A percentile compares a stretch with the other conserved stretches of the same genome.
phyloP scores from a whole-genome alignment of 2,329 filamentous ascomycete species.

The Ophiostoma perfectum region DNA sequence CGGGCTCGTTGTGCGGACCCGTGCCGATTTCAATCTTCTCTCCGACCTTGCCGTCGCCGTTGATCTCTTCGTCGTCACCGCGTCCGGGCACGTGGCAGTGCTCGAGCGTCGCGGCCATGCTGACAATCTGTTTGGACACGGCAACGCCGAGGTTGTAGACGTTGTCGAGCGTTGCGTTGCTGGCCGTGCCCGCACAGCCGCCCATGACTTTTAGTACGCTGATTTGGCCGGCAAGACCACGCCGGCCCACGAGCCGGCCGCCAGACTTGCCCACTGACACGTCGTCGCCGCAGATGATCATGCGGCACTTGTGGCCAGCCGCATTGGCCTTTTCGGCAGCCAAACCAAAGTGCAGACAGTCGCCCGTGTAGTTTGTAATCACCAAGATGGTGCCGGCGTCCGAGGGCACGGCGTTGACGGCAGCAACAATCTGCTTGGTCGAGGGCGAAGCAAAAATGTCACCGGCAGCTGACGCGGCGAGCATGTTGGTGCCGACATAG shows the following conservation, averaged over 20 bases:
- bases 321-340: conserved; percentile 54
- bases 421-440: conserved; percentile 57
- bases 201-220: conserved; percentile 55
- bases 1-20: conserved; percentile 63
- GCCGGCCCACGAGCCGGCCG: conserved; percentile 53
- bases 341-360: conserved; percentile 57
- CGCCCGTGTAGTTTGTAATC: conserved; percentile 61
- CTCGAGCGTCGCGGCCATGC: conserved; percentile 54
- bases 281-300: conserved; percentile 60
- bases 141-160: conserved; percentile 48
- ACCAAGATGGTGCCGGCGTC: conserved; percentile 54
- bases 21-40: conserved; percentile 57
- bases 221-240: conserved; percentile 58
- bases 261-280: conserved; percentile 57
- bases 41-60: conserved; percentile 35
- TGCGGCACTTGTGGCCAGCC: conserved; percentile 48
- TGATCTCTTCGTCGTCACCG: conserved; percentile 35
- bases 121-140: conserved; percentile 48
- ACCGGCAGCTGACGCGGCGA: conserved; percentile 56
- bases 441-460: conserved; percentile 61
- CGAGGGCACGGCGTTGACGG: conserved; percentile 51
- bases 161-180: conserved; percentile 44
- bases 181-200: conserved; percentile 35
- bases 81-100: conserved; percentile 56
- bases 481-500: conserved; percentile 57